Base-by-base conservation (phyloP, 176 grass and related monocot species). In the Oryza rufipogon region DNA sequence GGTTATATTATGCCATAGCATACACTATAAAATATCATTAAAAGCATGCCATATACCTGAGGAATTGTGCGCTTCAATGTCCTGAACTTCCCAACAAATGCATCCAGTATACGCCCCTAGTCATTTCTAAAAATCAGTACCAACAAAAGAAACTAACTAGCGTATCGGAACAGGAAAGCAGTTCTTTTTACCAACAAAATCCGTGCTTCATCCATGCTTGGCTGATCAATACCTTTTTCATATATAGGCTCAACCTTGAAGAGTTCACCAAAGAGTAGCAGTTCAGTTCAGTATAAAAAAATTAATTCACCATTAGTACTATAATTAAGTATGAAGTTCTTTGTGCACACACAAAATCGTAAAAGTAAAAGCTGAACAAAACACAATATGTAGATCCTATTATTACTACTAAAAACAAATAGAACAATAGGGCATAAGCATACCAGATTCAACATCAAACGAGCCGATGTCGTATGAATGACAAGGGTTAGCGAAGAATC, bases 361-460 rank as follows among this genome's bases (percentile, higher is more conserved):
- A 89, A 4, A 66, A 74, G 26, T 38, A 38, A 87, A 20, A 80
- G 81, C 11, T 26, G 42, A 36, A 65, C 34, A 61, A 77, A 44
- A 52, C 83, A 30, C 33, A 74, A 54, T 52, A 83, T 68, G 6
- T 58, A 79, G 15, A 73, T 58, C n/a, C 10, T 34, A 63, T 58
- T 38, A 58, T 81, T 71, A 60, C 49, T 46, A 88, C 42, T 84
- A 78, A 72, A 84, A 22, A 22, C 19, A 58, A 87, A 87, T 66
- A 41, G 19, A 82, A 74, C 4, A 85, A 67, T 81, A 89, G 11
- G 10, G 45, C 45, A 60, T 48, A 85, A 82, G 14, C 80, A 17
- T 89, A 99, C 96, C 96, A 99, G 87, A 92, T 99, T 99, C 61
- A 99, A 91, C 96, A 99, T 94, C 34, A 99, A 87, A 14, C 96